Evolutionary conservation across 768 basidiomycete genomes (phyloP).

Genomic region (Lentinula aciculospora): DNA sequence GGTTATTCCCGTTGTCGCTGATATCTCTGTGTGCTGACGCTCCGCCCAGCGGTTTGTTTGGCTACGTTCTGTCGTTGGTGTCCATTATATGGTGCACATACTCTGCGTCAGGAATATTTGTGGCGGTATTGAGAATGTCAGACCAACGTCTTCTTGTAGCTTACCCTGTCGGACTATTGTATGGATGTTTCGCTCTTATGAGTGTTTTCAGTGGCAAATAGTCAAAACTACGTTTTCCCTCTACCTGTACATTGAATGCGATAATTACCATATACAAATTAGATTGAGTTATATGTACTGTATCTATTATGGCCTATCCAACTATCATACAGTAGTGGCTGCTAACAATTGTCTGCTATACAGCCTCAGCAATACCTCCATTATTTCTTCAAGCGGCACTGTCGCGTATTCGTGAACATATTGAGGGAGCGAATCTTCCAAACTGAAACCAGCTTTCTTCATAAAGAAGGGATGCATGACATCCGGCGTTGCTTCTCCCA

Average conservation of each 20-base stretch:
- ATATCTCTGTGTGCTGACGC: slow-evolving; percentile 8
- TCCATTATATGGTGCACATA: slow-evolving; percentile 97
- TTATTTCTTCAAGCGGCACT: slow-evolving; percentile 77
- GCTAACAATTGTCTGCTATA: slow-evolving; percentile 69
- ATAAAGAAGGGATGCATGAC: slow-evolving; percentile 86
- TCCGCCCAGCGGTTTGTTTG: slow-evolving; percentile 62
- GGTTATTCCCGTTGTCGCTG: slow-evolving; percentile 2
- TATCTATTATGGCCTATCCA: not conserved
- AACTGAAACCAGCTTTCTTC: slow-evolving; percentile 77
- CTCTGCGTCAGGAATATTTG: slow-evolving; percentile 92
- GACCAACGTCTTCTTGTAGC: slow-evolving; percentile 93
- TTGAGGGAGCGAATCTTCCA: slow-evolving; percentile 81
- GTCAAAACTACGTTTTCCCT: not conserved
- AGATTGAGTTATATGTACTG: not conserved
- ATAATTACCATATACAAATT: not conserved
- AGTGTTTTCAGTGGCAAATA: slow-evolving; percentile 71
- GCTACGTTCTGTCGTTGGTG: slow-evolving; percentile 76
- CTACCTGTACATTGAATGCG: not conserved
- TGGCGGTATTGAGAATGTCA: slow-evolving; percentile 91
- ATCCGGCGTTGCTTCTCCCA: slow-evolving; percentile 86
- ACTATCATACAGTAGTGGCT: slow-evolving; percentile 11
- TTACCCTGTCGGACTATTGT: slow-evolving; percentile 91
- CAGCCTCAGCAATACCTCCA: slow-evolving; percentile 70
- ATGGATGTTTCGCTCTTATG: slow-evolving; percentile 89
- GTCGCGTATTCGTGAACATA: slow-evolving; percentile 86